Evolutionary conservation across 2,329 filamentous ascomycete genomes (phyloP).

Genomic region (Trichoderma guizhouense): DNA sequence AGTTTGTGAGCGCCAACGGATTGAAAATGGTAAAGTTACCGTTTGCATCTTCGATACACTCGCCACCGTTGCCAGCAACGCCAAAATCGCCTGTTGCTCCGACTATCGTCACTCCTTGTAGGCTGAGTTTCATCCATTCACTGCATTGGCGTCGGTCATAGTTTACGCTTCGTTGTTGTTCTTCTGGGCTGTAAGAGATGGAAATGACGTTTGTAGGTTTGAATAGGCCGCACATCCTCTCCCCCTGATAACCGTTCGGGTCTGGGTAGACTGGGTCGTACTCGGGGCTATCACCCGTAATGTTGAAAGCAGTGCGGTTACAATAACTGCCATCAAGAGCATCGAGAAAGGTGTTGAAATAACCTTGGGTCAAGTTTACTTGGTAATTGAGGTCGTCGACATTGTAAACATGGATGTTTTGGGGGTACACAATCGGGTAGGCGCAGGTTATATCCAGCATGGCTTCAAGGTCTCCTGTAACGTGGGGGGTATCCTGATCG

Average conservation of each 20-base stretch:
- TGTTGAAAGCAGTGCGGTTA: conserved; percentile 26
- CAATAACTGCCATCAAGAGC: conserved; percentile 43
- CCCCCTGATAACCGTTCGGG: conserved; percentile 36
- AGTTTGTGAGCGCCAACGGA: conserved; percentile 44
- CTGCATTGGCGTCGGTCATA: conserved; percentile 51
- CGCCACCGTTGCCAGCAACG: conserved; percentile 42
- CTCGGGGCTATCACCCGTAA: conserved; percentile 32
- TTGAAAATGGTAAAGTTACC: conserved; percentile 26
- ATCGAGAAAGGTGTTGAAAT: conserved; percentile 40
- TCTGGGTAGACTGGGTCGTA: conserved; percentile 23
- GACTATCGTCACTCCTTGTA: conserved; percentile 48
- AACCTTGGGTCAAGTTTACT: neutral
- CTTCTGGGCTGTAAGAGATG: conserved; percentile 51
- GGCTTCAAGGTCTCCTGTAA: conserved; percentile 33
- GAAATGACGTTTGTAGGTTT: conserved; percentile 49
- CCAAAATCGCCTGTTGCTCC: conserved; percentile 39
- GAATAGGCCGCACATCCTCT: conserved; percentile 42
- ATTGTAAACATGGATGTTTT: conserved; percentile 43
- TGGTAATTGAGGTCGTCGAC: conserved; percentile 18
- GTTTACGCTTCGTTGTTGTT: conserved; percentile 43
- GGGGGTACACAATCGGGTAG: conserved; percentile 50
- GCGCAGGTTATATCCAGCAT: conserved; percentile 48
- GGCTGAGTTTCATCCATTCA: conserved; percentile 55
- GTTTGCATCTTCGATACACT: conserved; percentile 39
- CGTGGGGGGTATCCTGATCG: neutral